Percentiles rank a stretch among this genome's conserved stretches.
Conservation (phyloP, 352 stramenopile species). For the Globisporangium carolinianum region DNA sequence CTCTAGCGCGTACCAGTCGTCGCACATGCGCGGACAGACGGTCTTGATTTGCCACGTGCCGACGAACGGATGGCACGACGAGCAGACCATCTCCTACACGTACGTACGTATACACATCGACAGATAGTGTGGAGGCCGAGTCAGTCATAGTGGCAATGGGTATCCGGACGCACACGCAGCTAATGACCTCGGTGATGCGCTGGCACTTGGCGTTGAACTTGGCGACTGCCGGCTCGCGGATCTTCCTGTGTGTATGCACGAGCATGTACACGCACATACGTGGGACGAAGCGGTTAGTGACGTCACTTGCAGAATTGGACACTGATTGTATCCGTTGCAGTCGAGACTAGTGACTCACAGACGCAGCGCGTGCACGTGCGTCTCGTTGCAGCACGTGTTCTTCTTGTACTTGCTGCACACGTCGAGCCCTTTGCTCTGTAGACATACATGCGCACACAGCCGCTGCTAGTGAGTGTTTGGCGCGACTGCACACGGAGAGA, state of each 20-base stretch:
- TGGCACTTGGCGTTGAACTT: constrained; percentile 70
- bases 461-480: not conserved
- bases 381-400: constrained; percentile 78
- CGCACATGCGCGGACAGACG: constrained; percentile 65
- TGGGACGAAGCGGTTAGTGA: constrained; percentile 1
- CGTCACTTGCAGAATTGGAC: not conserved
- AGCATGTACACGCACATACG: not conserved
- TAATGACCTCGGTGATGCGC: constrained; percentile 37
- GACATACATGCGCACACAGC: not conserved
- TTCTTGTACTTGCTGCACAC: constrained; percentile 77
- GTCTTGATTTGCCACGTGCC: constrained; percentile 69
- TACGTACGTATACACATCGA: not conserved
- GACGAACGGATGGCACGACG: constrained; percentile 73
- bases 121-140: not conserved
- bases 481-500: no score
- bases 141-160: not conserved
- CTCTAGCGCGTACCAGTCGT: constrained; percentile 44
- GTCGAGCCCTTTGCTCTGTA: constrained; percentile 56
- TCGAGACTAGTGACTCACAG: constrained; percentile 27
- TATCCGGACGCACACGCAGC: no score
- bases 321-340: not conserved
- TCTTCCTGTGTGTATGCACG: constrained; percentile 34
- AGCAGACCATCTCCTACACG: constrained; percentile 68
- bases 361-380: constrained; percentile 51
- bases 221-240: constrained; percentile 69